phyloP scores from a whole-genome alignment of 2,329 filamentous ascomycete species.

The Stachybotrys echinatus region DNA sequence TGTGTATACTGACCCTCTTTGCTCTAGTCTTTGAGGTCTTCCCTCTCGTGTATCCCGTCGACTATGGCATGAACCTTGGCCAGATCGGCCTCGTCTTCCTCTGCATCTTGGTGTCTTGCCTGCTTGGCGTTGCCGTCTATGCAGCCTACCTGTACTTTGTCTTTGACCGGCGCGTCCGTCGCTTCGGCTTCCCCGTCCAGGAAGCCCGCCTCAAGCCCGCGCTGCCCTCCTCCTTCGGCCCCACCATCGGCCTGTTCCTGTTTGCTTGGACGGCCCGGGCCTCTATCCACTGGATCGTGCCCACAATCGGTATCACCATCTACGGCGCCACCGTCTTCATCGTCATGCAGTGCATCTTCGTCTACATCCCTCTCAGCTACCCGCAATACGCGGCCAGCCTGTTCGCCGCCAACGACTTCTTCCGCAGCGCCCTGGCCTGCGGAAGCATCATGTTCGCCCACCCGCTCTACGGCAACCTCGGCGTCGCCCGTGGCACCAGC shows the following conservation, averaged over 20 bases:
- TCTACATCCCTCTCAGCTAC: conserved; percentile 53
- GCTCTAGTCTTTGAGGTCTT: conserved; percentile 55
- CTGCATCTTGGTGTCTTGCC: conserved; percentile 51
- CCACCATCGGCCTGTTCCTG: conserved; percentile 55
- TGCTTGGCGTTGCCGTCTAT: conserved; percentile 46
- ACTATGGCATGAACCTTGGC: conserved; percentile 56
- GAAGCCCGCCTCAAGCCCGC: conserved; percentile 53
- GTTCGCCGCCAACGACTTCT: conserved; percentile 58
- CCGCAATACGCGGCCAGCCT: conserved; percentile 52
- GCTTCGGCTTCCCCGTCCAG: conserved; percentile 43
- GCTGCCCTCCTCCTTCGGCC: conserved; percentile 44
- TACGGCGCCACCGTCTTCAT: conserved; percentile 48
- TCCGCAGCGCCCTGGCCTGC: conserved; percentile 52
- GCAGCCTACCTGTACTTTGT: conserved; percentile 45
- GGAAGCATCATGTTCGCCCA: conserved; percentile 55
- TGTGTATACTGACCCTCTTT: conserved; percentile 6
- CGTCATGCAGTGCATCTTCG: conserved; percentile 55
- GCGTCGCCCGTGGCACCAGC: conserved; percentile 51
- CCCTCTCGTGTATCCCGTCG: conserved; percentile 54
- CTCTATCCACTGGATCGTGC: conserved; percentile 48
- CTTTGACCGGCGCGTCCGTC: conserved; percentile 43
- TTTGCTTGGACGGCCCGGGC: conserved; percentile 53
- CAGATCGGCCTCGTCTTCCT: conserved; percentile 56
- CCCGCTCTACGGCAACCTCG: conserved; percentile 54
- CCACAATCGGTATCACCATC: conserved; percentile 51